A percentile compares a stretch with the other conserved stretches of the same genome.
Conservation (phyloP, 768 basidiomycete genomes). For the Xerocomus brunneocitrinus region DNA sequence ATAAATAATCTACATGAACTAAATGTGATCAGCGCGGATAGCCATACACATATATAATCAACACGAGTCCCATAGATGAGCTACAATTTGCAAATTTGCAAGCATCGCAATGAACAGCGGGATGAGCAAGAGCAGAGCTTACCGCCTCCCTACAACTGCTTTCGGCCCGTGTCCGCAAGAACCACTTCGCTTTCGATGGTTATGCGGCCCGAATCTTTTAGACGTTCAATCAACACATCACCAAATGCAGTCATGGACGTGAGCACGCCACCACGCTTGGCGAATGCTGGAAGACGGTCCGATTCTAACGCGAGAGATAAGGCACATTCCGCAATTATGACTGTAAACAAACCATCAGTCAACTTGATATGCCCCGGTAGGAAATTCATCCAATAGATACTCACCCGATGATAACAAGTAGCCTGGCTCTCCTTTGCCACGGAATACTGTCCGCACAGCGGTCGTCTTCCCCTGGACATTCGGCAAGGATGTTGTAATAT, state of each 20-base stretch:
- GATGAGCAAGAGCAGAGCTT: not conserved
- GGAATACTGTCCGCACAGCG: constrained; percentile 54
- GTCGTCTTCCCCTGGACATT: constrained; percentile 37
- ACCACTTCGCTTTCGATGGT: constrained; percentile 51
- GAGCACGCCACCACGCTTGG: constrained; percentile 67
- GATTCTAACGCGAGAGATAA: constrained; percentile 59
- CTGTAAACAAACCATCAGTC: constrained; percentile 32
- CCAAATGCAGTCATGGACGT: constrained; percentile 85
- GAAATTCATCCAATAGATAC: not conserved
- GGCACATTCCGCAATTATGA: constrained; percentile 76
- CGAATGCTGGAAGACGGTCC: constrained; percentile 52
- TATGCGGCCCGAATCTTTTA: constrained; percentile 55
- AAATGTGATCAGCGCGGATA: not conserved
- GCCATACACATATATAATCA: not conserved
- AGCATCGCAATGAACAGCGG: not conserved
- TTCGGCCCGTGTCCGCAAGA: constrained; percentile 7
- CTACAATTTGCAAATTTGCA: not conserved
- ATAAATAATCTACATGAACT: not conserved
- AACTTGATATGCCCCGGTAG: not conserved
- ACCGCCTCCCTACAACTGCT: constrained; percentile 4
- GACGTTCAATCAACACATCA: constrained; percentile 62
- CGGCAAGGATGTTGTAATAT: constrained; percentile 61
- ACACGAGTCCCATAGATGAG: not conserved
- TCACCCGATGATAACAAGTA: constrained; percentile 35
- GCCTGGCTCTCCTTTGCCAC: constrained; percentile 73